phyloP scores from a whole-genome alignment of 345 rosid genomes.

The Linum tenue region DNA sequence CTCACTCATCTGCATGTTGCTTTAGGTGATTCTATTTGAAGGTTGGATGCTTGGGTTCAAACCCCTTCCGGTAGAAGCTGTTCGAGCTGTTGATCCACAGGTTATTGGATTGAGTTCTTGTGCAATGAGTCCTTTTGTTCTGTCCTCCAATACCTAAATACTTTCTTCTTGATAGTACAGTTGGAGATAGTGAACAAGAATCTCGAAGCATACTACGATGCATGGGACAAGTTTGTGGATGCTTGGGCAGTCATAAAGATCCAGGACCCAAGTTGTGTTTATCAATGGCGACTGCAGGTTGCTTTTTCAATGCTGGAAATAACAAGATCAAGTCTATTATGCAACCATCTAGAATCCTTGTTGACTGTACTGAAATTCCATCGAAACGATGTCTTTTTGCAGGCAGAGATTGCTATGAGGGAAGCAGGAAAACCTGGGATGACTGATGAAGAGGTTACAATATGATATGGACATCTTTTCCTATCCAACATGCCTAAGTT shows the following conservation, averaged over 20 bases:
- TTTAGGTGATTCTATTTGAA: conserved; percentile 74
- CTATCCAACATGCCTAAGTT: neutral
- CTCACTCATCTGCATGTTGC: conserved; percentile 8
- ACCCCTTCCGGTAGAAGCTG: conserved; percentile 51
- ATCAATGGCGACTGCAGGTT: conserved; percentile 95
- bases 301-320: neutral
- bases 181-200: conserved; percentile 68
- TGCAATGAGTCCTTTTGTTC: conserved; percentile 4
- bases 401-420: conserved; percentile 97
- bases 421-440: conserved; percentile 78
- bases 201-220: conserved; percentile 75
- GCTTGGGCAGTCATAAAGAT: conserved; percentile 87
- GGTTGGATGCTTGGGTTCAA: conserved; percentile 99
- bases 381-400: conserved; percentile 11
- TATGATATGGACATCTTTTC: neutral
- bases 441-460: conserved; percentile 79
- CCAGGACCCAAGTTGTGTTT: conserved; percentile 81
- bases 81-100: conserved; percentile 80
- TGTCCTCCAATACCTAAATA: neutral
- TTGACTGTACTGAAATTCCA: no score
- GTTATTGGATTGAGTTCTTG: conserved; percentile 19
- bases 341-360: neutral
- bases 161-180: conserved; percentile 26
- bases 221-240: conserved; percentile 80
- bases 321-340: neutral